Percentiles rank a stretch among this genome's conserved stretches.
phyloP scores from a whole-genome alignment of 2,329 filamentous ascomycete genomes.

The Bipolaris bicolor region DNA sequence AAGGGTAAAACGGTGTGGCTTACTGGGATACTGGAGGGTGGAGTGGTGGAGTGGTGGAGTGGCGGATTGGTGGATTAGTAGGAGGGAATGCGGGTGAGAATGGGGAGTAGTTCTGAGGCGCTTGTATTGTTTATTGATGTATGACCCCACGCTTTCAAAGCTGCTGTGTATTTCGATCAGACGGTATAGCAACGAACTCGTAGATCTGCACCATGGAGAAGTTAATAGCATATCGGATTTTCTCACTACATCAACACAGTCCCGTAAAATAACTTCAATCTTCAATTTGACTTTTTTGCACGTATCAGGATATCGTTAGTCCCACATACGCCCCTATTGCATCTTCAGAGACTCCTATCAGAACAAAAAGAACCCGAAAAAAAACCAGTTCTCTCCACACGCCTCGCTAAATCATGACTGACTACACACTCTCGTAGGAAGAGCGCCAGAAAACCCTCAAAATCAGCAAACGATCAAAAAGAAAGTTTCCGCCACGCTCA shows the following conservation, averaged over 20 bases:
- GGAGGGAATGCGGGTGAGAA: too few species aligned
- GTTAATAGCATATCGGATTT: too few species aligned
- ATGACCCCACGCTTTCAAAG: too few species aligned
- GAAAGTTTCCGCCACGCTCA: neutral
- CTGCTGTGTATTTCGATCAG: too few species aligned
- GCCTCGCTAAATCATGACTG: conserved; percentile 1
- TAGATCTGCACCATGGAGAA: too few species aligned
- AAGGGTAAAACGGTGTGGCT: too few species aligned
- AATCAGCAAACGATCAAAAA: neutral
- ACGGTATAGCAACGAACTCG: too few species aligned
- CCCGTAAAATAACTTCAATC: neutral
- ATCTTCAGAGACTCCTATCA: neutral
- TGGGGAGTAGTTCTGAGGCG: too few species aligned
- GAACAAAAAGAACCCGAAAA: neutral
- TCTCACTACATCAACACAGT: neutral
- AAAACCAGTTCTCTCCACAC: neutral
- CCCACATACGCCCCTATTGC: neutral
- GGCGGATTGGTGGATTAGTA: too few species aligned
- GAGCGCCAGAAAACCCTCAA: neutral
- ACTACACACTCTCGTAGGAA: neutral
- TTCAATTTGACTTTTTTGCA: neutral
- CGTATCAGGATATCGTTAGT: neutral
- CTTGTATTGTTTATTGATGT: too few species aligned
- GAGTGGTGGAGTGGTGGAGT: too few species aligned
- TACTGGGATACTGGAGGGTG: too few species aligned